Base-by-base conservation (phyloP, 257 asterid species). In the Ajuga chamaepitys region DNA sequence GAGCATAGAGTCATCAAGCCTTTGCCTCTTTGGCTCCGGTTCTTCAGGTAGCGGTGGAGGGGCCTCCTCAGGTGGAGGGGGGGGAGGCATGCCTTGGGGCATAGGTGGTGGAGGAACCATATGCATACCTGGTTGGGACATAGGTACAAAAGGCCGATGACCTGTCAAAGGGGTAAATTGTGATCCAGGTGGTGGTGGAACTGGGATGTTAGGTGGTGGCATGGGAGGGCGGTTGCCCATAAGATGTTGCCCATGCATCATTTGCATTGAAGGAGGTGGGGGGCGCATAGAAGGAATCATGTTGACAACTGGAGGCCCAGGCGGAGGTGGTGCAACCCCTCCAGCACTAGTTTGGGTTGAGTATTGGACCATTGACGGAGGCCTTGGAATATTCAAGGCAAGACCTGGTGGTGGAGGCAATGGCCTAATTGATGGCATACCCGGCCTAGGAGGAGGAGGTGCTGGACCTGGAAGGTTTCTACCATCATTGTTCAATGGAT, bases 21-120 rank as follows among this genome's bases (percentile, higher is more conserved):
- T 92, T 74, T 85, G 98, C 72, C 88, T 81, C 87, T 92, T 92
- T 38, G 97, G 91, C 76, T 92, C 98, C 0, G 98, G 96, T 70
- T 89, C 98, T 20, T 89, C 97, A 5, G 98, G 98, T 48, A 87
- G 85, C 2, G 97, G 97, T 5, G 95, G 97, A n/a, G 96, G 98
- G 51, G 96, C 96, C 75, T 88, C 98, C 71, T 89, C 95, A 8
- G 94, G 96, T 13, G 95, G 96, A 46, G 97, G 97, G 14, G 95
- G 97, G 2, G 95, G 97, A 11, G 87, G 89, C 84, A 90, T 79
- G 58, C 90, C 88, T 41, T 78, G 88, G 55, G 77, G 86, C 94
- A 92, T 85, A 45, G 97, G 95, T 24, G 97, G 96, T 9, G 82
- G 88, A 54, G 84, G 92, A 63, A 59, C 88, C 86, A 82, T 79